Conservation (phyloP, 371 early-diverging fungal species). For the Rhizopus stolonifer region DNA sequence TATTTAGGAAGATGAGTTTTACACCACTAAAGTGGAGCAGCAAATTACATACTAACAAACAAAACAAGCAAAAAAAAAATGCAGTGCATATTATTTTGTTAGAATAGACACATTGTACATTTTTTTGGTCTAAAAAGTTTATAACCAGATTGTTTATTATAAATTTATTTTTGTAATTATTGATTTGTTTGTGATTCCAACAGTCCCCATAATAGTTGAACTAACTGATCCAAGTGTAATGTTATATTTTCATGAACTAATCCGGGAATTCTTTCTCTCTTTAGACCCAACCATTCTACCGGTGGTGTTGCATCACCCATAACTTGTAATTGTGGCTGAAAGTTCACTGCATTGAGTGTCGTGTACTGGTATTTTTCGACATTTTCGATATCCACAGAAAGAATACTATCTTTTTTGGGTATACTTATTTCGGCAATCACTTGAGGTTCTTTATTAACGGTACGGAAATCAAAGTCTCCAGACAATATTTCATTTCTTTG, state of each 20-base stretch:
- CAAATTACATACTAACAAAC: too few species aligned
- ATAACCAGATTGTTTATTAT: too few species aligned
- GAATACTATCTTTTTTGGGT: not conserved
- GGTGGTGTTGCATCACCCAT: constrained; percentile 69
- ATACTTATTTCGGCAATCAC: not conserved
- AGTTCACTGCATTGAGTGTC: constrained; percentile 40
- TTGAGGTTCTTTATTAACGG: not conserved
- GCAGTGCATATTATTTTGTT: not conserved
- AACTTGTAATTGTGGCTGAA: constrained; percentile 53
- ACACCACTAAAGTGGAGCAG: too few species aligned
- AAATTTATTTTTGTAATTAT: constrained; percentile 1
- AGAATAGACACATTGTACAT: too few species aligned
- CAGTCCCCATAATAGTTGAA: constrained; percentile 10
- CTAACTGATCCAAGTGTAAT: constrained; percentile 34
- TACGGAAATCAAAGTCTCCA: not conserved
- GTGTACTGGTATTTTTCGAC: constrained; percentile 26
- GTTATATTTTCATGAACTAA: constrained; percentile 53
- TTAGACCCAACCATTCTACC: constrained; percentile 61
- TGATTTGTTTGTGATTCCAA: constrained; percentile 17
- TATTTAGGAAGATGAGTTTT: too few species aligned
- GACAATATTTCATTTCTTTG: not conserved
- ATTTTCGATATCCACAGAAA: not conserved
- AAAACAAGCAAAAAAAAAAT: not conserved
- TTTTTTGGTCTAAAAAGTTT: too few species aligned
- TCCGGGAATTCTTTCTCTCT: constrained; percentile 54